Base-by-base conservation (phyloP, 2,329 filamentous ascomycete genomes). In the Penicillium corylophilum region DNA sequence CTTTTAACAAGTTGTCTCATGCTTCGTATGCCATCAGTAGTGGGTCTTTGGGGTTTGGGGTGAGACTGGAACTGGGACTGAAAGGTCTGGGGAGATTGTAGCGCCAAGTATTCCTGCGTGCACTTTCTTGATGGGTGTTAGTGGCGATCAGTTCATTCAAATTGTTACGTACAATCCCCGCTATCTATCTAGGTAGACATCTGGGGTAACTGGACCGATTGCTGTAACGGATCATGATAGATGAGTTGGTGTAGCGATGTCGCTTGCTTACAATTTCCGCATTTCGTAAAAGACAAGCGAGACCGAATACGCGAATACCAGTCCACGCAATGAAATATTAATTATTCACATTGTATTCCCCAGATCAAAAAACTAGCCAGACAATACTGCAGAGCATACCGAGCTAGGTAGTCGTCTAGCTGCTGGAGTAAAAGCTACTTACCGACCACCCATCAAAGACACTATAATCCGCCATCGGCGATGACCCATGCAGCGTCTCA, bases 401-500 rank as follows among this genome's bases (percentile, higher is more conserved):
- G 5, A 35, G 31, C 6, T 35, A 35, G 7, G 15, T 4, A 36
- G 6, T 2, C 12, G 1, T 29, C n/a, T 23, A 58, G 29, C 33
- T 51, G 40, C 58, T 59, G 18, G 49, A 53, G 50, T 61, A 60
- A 28, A 62, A 57, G 20, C 59, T 62, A 29, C 53, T 56, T 3
- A 56, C 51, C 9, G 44, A 23, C 59, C 59, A 59, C 12, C 57
- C 57, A 47, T 62, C 55, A 45, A 60, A 56, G 7, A 53, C 59
- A 50, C 46, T 61, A 44, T 61, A 61, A 48, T 59, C 59, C 16
- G 56, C 59, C 50, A 56, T 29, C 2, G 57, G 57, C 36, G 59
- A 52, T 9, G 55, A 51, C 1, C 57, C 57, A 51, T 53, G 33
- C 12, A 59, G 26, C 12, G 15, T 42, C 29, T 57, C 35, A 26